These are phyloP conservation scores for Alternaria sp. DNA, from an alignment of 2,329 filamentous ascomycete species.

Conservation along the genomic window DNA sequence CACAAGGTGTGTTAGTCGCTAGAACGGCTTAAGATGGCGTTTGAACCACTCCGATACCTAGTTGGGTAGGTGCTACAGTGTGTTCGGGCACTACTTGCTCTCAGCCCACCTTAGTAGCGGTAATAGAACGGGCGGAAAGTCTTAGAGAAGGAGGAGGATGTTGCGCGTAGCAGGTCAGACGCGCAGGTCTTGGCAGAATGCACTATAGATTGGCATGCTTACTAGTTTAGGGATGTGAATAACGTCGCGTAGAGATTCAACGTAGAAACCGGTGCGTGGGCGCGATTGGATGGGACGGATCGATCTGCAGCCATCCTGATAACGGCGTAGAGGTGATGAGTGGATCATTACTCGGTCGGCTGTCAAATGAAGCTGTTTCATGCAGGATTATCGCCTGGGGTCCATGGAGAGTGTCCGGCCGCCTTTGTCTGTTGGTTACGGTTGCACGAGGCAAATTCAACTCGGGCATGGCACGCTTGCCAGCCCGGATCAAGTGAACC, in stretches of 20 bases:
- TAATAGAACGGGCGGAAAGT: constrained; percentile 22
- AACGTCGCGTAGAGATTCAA: constrained; percentile 21
- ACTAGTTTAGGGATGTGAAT: constrained; percentile 42
- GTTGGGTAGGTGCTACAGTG: constrained; percentile 40
- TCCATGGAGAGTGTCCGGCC: not conserved
- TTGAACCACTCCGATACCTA: constrained; percentile 33
- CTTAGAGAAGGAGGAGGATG: constrained; percentile 26
- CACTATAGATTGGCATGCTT: constrained; percentile 40
- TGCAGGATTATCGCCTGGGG: constrained; percentile 9
- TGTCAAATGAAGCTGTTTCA: constrained; percentile 19
- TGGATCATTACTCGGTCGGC: constrained; percentile 14
- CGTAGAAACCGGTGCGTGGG: constrained; percentile 15
- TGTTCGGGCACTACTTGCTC: constrained; percentile 29
- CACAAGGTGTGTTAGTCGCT: constrained; percentile 15
- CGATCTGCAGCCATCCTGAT: constrained; percentile 28
- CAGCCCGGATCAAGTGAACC: constrained; percentile 17
- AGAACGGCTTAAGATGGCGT: constrained; percentile 35
- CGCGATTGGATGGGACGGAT: constrained; percentile 23
- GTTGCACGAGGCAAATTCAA: constrained; percentile 21
- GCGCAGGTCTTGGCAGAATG: constrained; percentile 36
- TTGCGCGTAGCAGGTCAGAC: constrained; percentile 23
- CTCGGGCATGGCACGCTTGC: constrained; percentile 20
- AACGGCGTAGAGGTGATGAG: constrained; percentile 15
- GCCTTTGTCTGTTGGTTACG: constrained; percentile 7
- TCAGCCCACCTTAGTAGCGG: constrained; percentile 33